A percentile compares a stretch with the other conserved stretches of the same genome.
These are phyloP conservation scores for Neocucurbitaria cava DNA, from an alignment of 2,329 filamentous ascomycete genomes.

Conservation along the genomic window DNA sequence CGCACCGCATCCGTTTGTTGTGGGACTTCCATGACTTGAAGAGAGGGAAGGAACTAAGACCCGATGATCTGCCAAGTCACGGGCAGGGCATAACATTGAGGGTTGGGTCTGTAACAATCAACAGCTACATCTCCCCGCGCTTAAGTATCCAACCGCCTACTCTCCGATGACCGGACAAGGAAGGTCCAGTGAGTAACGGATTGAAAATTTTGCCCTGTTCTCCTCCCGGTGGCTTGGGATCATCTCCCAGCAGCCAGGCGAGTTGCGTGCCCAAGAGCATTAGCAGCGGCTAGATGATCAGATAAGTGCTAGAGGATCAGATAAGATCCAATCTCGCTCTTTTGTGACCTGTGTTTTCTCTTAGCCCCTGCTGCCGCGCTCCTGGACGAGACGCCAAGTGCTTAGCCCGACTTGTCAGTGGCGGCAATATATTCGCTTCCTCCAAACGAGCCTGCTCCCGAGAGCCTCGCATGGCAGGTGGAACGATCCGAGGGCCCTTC, in stretches of 20 bases:
- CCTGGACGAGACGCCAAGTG: constrained; percentile 15
- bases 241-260: constrained; percentile 19
- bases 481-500: constrained; percentile 3
- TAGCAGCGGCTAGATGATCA: constrained; percentile 35
- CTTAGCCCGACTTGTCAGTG: constrained; percentile 20
- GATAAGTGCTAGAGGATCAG: constrained; percentile 38
- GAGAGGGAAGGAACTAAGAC: neutral
- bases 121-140: constrained; percentile 17
- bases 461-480: constrained; percentile 4
- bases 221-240: constrained; percentile 31
- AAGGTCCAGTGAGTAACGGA: constrained; percentile 15
- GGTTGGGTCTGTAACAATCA: constrained; percentile 16
- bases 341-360: neutral
- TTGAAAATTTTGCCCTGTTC: constrained; percentile 28
- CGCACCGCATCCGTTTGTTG: constrained; percentile 22
- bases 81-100: constrained; percentile 19
- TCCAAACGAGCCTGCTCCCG: constrained; percentile 18
- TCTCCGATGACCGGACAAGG: constrained; percentile 33
- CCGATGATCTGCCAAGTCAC: constrained; percentile 10
- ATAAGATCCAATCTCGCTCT: constrained; percentile 34
- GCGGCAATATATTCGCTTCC: constrained; percentile 7
- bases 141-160: constrained; percentile 22
- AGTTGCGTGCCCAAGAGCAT: constrained; percentile 22
- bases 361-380: constrained; percentile 13
- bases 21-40: constrained; percentile 18